These are phyloP conservation scores for Aspergillus flavus DNA, from an alignment of 2,329 filamentous ascomycete species.

Conservation along the genomic window DNA sequence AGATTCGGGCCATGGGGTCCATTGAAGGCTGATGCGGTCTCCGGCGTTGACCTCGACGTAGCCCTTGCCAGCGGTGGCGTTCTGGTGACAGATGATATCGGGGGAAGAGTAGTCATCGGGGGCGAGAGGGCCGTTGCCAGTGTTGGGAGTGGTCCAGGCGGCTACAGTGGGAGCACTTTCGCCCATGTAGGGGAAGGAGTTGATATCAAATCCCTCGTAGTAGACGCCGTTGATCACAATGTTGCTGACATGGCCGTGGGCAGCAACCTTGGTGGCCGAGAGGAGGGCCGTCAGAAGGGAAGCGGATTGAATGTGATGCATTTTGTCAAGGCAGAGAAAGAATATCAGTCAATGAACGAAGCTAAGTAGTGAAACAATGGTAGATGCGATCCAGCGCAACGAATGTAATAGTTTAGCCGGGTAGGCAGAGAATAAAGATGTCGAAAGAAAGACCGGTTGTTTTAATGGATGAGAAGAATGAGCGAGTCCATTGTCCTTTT, in stretches of 20 bases:
- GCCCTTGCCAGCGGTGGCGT: conserved; percentile 52
- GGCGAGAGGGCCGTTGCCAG: conserved; percentile 56
- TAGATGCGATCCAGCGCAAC: conserved; percentile 14
- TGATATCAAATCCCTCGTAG: conserved; percentile 45
- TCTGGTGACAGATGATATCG: conserved; percentile 63
- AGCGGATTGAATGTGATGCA: conserved; percentile 21
- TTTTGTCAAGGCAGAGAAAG: conserved; percentile 1
- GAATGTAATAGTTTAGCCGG: neutral
- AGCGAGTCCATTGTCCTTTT: neutral
- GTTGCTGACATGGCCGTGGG: conserved; percentile 37
- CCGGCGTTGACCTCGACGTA: conserved; percentile 60
- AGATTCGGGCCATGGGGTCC: conserved; percentile 64
- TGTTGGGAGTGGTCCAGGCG: conserved; percentile 57
- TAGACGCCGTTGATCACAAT: conserved; percentile 41
- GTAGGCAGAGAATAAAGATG: neutral
- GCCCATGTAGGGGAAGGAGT: conserved; percentile 30
- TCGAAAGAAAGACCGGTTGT: neutral
- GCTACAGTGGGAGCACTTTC: conserved; percentile 42
- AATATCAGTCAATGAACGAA: neutral
- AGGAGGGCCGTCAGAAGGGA: conserved; percentile 33
- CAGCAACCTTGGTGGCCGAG: conserved; percentile 33
- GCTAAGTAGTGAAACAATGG: conserved; percentile 4
- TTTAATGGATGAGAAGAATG: neutral
- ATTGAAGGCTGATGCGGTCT: conserved; percentile 57
- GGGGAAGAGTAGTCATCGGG: conserved; percentile 41